Base-by-base conservation (phyloP, 2,329 filamentous ascomycete species). In the Cordyceps cateniannulata region DNA sequence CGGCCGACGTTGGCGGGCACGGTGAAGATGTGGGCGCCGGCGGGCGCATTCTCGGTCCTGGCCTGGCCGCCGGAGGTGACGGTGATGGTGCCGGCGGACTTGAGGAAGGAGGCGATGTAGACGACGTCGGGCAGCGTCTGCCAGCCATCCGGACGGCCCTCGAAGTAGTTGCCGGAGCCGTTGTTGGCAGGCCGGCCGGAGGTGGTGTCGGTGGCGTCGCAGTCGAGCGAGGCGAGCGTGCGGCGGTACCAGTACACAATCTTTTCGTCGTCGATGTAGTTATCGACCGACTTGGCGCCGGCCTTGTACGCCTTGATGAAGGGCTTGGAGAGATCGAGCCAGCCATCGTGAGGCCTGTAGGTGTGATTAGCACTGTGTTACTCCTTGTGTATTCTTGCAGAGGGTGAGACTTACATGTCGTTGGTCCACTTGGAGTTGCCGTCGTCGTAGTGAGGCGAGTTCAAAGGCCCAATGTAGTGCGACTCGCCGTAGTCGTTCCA, bases 171-270 rank as follows among this genome's bases (percentile, higher is more conserved):
- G 4, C 77, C 80, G 7, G 71, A 78, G 22, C 65, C 67, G 61
- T 80, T 79, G 65, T 77, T 74, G 35, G 77, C 73, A 12, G 69
- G 69, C n/a, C 60, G 60, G 22, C 71, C 74, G 63, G 77, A 74
- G 0, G 78, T 81, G 1, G 78, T 82, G 65, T 83, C 81, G 16
- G 81, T 83, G 6, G 76, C 67, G 62, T 81, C 79, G 68, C 81
- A 84, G 67, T 81, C 67, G 38, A 80, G 66, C 12, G 64, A 62
- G 62, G 74, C 77, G 1, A 76, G 75, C 1, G 77, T 81, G 2
- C 79, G 80, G 1, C 81, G 76, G 69, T 82, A 84, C 81, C 81
- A 84, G 72, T 84, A 84, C 35, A 81, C 70, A 16, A 84, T 67
- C 68, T 80, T 73, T 24, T 84, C 81, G 12, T 75, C 69, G 40